Evolutionary conservation across 1,139 yeast species (phyloP).

Genomic region (Sugiyamaella xylanicola): DNA sequence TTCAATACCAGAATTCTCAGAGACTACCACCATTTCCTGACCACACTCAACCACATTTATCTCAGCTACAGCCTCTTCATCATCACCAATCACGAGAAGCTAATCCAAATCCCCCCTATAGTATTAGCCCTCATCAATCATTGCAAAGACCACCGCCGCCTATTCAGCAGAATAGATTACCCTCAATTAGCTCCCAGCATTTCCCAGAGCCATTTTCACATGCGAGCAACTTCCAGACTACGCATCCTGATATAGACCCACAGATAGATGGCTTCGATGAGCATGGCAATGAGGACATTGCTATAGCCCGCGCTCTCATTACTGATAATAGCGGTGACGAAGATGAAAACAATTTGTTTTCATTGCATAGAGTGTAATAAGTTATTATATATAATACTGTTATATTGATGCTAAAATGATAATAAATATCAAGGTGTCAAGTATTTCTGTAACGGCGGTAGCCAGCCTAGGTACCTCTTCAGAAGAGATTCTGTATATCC

Average conservation of each 20-base stretch:
- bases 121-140: constrained; percentile 11
- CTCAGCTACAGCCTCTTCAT: constrained; percentile 7
- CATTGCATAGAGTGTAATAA: constrained; percentile 10
- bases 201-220: constrained; percentile 13
- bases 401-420: constrained; percentile 10
- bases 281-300: constrained; percentile 58
- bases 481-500: constrained; percentile 18
- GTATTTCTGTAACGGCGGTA: constrained; percentile 18
- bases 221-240: neutral
- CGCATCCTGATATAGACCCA: constrained; percentile 49
- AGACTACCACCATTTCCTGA: constrained; percentile 9
- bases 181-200: constrained; percentile 18
- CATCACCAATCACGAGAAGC: constrained; percentile 7
- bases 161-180: constrained; percentile 3
- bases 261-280: constrained; percentile 57
- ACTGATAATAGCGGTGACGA: constrained; percentile 47
- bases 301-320: constrained; percentile 65
- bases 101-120: constrained; percentile 9
- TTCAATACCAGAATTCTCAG: constrained; percentile 19
- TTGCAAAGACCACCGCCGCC: constrained; percentile 12
- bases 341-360: constrained; percentile 28
- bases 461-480: constrained; percentile 18
- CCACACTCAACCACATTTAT: neutral
- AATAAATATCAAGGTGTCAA: constrained; percentile 17
- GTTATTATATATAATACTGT: neutral